phyloP scores from a whole-genome alignment of 495 filamentous ascomycete genomes.

The Amphirosellinia nigrospora region DNA sequence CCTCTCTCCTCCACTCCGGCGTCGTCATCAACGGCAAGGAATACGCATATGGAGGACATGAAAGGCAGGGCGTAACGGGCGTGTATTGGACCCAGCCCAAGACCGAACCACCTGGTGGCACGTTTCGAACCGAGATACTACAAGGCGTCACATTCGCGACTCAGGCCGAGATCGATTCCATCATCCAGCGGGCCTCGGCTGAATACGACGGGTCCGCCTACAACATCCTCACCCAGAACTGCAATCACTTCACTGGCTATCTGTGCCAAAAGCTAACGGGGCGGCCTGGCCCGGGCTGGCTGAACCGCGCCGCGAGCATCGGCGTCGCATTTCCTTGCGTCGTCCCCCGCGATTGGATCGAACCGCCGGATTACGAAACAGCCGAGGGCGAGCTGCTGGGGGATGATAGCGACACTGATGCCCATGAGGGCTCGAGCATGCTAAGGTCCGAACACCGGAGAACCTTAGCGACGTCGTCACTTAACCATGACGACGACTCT shows the following conservation, averaged over 20 bases:
- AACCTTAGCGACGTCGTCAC: constrained; percentile 23
- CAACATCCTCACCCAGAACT: constrained; percentile 79
- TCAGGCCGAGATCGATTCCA: constrained; percentile 67
- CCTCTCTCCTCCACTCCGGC: constrained; percentile 76
- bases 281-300: constrained; percentile 67
- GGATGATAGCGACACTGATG: constrained; percentile 51
- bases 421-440: constrained; percentile 62
- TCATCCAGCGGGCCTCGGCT: constrained; percentile 67
- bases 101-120: constrained; percentile 72
- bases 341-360: constrained; percentile 79
- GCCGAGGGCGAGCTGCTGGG: constrained; percentile 72
- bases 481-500: constrained; percentile 29
- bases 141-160: constrained; percentile 73
- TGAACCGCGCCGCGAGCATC: constrained; percentile 81
- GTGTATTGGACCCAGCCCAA: constrained; percentile 79
- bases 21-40: constrained; percentile 77
- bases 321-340: constrained; percentile 78
- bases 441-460: constrained; percentile 41
- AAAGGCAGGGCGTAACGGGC: constrained; percentile 66
- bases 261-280: constrained; percentile 71
- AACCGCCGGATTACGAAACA: constrained; percentile 73
- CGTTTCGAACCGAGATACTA: constrained; percentile 70
- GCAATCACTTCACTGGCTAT: constrained; percentile 80
- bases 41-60: constrained; percentile 85
- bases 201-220: constrained; percentile 73